Conservation (phyloP, 257 asterid genomes). For the Lithospermum erythrorhizon region DNA sequence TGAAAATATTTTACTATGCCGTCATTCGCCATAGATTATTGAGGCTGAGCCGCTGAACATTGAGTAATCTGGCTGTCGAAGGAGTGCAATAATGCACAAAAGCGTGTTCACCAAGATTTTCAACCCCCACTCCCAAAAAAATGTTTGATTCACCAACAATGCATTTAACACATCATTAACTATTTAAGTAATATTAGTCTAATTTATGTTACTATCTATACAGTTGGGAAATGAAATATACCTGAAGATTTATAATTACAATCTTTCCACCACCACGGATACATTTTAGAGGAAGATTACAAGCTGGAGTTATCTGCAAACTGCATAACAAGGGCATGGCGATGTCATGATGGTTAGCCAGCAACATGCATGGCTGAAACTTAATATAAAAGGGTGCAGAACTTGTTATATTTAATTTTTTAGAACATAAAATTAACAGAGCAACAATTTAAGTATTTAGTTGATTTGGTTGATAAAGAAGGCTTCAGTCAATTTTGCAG, state of each 20-base stretch:
- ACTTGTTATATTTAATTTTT: background rate
- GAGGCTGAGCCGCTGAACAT: background rate
- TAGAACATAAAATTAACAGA: background rate
- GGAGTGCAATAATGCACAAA: background rate
- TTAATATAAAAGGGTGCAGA: background rate
- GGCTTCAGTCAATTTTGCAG: background rate
- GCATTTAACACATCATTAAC: background rate
- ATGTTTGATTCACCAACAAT: too few relatives aligned
- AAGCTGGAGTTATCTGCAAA: conserved; percentile 97
- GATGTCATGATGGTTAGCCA: conserved; percentile 1
- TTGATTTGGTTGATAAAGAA: too few relatives aligned
- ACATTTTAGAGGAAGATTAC: conserved; percentile 85
- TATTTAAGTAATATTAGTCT: background rate
- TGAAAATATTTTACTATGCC: background rate
- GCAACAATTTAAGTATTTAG: background rate
- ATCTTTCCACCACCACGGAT: conserved; percentile 80
- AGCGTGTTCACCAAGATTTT: background rate
- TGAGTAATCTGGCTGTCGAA: background rate
- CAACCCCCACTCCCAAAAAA: too few relatives aligned
- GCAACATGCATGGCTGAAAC: conserved; percentile 5
- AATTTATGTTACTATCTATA: conserved; percentile 2
- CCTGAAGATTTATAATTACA: conserved; percentile 97
- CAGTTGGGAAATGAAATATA: conserved; percentile 12
- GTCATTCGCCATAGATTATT: background rate
- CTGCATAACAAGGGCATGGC: conserved; percentile 34